Conservation (phyloP, 225 moss, liverwort and hornwort species). For the Antitrichia curtipendula region DNA sequence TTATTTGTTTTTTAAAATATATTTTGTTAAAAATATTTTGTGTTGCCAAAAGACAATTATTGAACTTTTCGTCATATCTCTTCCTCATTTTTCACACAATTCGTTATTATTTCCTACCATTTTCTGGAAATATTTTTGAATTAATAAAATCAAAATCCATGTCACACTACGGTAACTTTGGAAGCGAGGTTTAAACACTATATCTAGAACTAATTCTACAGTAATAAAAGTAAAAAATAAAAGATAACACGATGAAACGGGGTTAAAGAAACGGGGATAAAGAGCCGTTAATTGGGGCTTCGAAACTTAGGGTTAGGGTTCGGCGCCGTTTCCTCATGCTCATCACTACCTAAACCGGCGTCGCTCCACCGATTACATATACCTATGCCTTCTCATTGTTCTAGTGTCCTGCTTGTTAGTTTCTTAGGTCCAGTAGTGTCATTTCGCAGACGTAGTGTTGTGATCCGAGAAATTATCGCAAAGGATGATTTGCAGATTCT, state of each 20-base stretch:
- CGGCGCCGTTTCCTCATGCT: neutral
- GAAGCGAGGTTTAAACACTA: neutral
- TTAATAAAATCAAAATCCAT: too few relatives aligned
- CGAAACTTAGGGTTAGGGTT: neutral
- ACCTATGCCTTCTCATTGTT: fast-evolving
- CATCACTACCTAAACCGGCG: neutral
- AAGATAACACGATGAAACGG: neutral
- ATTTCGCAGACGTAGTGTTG: too few relatives aligned
- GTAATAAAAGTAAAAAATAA: neutral
- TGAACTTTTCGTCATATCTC: too few relatives aligned
- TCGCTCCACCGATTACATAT: fast-evolving
- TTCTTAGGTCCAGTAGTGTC: fast-evolving
- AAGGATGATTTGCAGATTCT: neutral
- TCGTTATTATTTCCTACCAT: too few relatives aligned
- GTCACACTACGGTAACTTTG: too few relatives aligned
- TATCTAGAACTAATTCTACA: neutral
- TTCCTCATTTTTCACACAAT: too few relatives aligned
- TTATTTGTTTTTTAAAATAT: too few relatives aligned
- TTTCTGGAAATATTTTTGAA: too few relatives aligned
- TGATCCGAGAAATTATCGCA: neutral
- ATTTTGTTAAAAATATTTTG: too few relatives aligned
- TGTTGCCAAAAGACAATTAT: too few relatives aligned
- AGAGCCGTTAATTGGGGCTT: neutral
- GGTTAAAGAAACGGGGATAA: neutral
- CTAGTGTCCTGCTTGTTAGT: fast-evolving